Evolutionary conservation across 768 basidiomycete species (phyloP), one percentile per base, ranked within the genome.

Genomic region (Tricholomella constricta): DNA sequence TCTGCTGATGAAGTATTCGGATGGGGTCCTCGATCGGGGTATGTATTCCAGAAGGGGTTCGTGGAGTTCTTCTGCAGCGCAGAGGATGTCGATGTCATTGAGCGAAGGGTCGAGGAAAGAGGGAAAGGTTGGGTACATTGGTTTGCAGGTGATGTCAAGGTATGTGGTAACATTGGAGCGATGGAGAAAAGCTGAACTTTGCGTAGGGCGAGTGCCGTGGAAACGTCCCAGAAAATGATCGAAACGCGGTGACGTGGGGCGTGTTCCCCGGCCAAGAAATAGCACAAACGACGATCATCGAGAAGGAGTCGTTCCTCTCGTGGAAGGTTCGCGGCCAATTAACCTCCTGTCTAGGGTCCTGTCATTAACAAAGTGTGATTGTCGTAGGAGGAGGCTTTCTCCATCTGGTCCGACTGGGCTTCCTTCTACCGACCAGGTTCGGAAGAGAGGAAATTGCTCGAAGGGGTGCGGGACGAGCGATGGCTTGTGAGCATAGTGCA

Each of bases 201-300:
- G 51, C 4, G 37, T 45, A 93, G 89, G 94, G 91, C 23, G 88
- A 92, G 44, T 85, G 79, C 55, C 74, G 78, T 58, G 93, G 84
- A 11, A 98, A 97, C 65, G 83, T 96, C 20, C 76, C 81, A 1
- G 83, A 87, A 41, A 84, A 82, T 29, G 88, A 84, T 12, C 82
- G 91, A 51, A 98, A 98, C 68, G 95, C 94, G 0, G 97, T 99
- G 6, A 99, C 97, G 1, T 99, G 97, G 97, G 97, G 95, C 51
- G 88, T 98, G 6, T 99, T 99, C 69, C 92, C 94, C 0, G 97
- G 93, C 0, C 91, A 97, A 65, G 97, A 99, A 70, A 88, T 99
- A 41, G 83, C 88, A 2, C 96, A 98, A 64, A 91, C 96, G 5
- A 99, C 97, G 0, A 94, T 98, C 59, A 98, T 99, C 31, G 97